Conservation (phyloP, 192 early-diverging fungal genomes). For the Diversispora epigaea region DNA sequence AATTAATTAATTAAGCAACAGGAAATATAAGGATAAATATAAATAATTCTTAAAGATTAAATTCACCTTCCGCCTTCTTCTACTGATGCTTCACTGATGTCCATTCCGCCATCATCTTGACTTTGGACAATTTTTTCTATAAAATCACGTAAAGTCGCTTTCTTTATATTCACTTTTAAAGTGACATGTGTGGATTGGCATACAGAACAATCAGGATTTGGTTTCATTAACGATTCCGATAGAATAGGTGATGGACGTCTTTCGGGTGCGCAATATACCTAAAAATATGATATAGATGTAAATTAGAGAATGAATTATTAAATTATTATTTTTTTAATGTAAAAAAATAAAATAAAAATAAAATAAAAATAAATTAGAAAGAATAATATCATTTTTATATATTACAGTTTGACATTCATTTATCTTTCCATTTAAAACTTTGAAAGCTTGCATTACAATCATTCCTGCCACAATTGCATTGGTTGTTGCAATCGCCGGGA, state of each 20-base stretch:
- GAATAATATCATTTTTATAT: no score
- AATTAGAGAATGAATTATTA: background rate
- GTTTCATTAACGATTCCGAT: conserved; percentile 60
- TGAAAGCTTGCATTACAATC: conserved; percentile 86
- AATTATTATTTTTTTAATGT: background rate
- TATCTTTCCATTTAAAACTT: conserved; percentile 59
- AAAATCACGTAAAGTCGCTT: conserved; percentile 68
- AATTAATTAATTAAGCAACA: background rate
- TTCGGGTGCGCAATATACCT: conserved; percentile 55
- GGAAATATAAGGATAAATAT: background rate
- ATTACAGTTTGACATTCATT: conserved; percentile 56
- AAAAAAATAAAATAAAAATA: background rate
- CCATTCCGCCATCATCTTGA: conserved; percentile 49
- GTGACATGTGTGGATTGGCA: conserved; percentile 67
- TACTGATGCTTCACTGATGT: conserved; percentile 63
- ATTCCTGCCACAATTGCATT: conserved; percentile 95
- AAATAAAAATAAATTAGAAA: background rate
- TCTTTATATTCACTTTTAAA: conserved; percentile 56
- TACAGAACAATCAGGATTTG: conserved; percentile 76
- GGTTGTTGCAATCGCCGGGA: conserved; percentile 97
- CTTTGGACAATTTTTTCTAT: conserved; percentile 50
- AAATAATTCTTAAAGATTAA: no score
- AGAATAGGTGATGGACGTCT: conserved; percentile 59
- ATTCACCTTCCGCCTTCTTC: conserved; percentile 49
- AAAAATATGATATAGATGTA: background rate